Conservation (phyloP, 371 early-diverging fungal species). For the Mucor irregularis region DNA sequence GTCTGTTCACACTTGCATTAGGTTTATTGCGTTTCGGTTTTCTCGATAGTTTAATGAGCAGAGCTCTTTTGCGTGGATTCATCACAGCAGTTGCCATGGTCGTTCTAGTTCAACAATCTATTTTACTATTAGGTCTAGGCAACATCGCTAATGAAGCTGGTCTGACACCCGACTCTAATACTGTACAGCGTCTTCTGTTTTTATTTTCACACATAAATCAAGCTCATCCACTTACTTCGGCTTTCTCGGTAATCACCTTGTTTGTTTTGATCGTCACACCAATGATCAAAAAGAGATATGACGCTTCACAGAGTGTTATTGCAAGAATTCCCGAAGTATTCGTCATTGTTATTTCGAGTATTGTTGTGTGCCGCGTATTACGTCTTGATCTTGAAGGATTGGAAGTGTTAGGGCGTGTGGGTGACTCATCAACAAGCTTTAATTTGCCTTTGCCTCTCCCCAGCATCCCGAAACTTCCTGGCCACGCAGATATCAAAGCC, state of each 20-base stretch:
- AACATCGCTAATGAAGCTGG: slow-evolving; percentile 34
- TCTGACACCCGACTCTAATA: slow-evolving; percentile 59
- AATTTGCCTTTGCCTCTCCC: slow-evolving; percentile 50
- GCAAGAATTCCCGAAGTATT: slow-evolving; percentile 83
- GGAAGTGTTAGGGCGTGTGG: slow-evolving; percentile 66
- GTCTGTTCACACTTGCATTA: slow-evolving; percentile 79
- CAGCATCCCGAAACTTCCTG: slow-evolving; percentile 52
- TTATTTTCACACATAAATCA: slow-evolving; percentile 29
- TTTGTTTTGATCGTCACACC: slow-evolving; percentile 57
- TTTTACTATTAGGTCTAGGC: slow-evolving; percentile 69
- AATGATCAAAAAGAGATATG: slow-evolving; percentile 45
- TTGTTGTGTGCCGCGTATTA: slow-evolving; percentile 53
- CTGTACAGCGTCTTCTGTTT: slow-evolving; percentile 65
- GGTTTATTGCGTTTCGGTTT: slow-evolving; percentile 92
- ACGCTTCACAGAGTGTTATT: slow-evolving; percentile 22
- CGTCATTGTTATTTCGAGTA: slow-evolving; percentile 70
- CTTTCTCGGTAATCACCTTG: slow-evolving; percentile 65
- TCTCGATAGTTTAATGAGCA: slow-evolving; percentile 87
- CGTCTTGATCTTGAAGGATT: slow-evolving; percentile 66
- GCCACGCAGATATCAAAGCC: slow-evolving; percentile 51
- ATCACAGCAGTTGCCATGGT: slow-evolving; percentile 87
- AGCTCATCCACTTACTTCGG: slow-evolving; percentile 25
- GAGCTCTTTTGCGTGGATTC: slow-evolving; percentile 86
- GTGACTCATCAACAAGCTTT: slow-evolving; percentile 27
- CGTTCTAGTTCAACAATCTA: slow-evolving; percentile 78